Conservation (phyloP, 2,329 filamentous ascomycete genomes). For the Chrysoporthe deuterocubensis region DNA sequence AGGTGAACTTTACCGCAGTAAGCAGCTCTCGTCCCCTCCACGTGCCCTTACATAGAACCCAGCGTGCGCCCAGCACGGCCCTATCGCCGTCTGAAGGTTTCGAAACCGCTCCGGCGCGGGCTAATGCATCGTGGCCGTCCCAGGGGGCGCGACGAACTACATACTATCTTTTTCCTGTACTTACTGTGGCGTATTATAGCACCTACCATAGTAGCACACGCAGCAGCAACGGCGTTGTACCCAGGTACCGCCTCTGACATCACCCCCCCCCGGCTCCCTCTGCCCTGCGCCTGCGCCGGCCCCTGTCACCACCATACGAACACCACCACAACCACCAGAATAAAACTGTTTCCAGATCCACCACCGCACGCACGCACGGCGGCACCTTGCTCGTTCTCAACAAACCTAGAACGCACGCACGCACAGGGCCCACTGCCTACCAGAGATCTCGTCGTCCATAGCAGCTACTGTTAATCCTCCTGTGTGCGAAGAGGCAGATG, state of each 20-base stretch:
- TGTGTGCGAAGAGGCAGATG: not conserved
- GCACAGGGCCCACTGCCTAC: not conserved
- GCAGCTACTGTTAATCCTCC: not conserved
- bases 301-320: not conserved
- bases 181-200: too few species aligned
- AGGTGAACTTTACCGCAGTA: too few species aligned
- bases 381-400: not conserved
- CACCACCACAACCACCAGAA: not conserved
- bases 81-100: too few species aligned
- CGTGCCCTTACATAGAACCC: too few species aligned
- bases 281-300: not conserved
- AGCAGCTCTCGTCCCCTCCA: too few species aligned
- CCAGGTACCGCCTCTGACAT: conserved; percentile 1
- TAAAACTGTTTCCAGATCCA: not conserved
- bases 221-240: too few species aligned
- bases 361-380: not conserved
- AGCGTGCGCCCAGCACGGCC: too few species aligned
- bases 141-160: too few species aligned
- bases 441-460: not conserved
- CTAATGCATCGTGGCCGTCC: too few species aligned
- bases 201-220: too few species aligned
- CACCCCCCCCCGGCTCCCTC: not conserved
- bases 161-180: too few species aligned
- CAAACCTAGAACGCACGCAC: not conserved
- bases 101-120: too few species aligned